phyloP scores from a whole-genome alignment of 306 rosid species.

The Quercus engelmannii region DNA sequence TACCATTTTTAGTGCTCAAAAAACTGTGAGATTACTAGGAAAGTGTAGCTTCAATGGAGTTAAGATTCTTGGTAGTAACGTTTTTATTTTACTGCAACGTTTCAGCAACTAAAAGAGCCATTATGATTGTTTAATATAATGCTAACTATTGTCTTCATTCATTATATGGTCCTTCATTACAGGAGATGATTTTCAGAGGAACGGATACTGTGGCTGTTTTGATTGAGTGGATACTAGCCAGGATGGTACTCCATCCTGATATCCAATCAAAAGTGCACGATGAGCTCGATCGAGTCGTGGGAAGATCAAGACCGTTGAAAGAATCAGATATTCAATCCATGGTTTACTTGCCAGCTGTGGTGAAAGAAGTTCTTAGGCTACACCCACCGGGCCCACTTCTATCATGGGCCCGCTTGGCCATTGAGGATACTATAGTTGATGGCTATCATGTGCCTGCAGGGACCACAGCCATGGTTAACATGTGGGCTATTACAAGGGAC shows the following conservation, averaged over 20 bases:
- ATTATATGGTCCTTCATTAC: no score
- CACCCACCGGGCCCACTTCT: conserved; percentile 97
- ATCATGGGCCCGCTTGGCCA: conserved; percentile 91
- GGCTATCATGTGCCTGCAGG: conserved; percentile 84
- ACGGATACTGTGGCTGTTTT: conserved; percentile 83
- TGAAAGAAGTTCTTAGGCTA: conserved; percentile 79
- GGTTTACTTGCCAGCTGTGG: conserved; percentile 63
- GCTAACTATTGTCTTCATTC: background rate
- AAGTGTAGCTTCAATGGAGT: background rate
- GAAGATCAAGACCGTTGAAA: conserved; percentile 34
- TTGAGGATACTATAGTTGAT: conserved; percentile 60
- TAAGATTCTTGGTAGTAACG: background rate
- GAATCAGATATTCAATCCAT: conserved; percentile 54
- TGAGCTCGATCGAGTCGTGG: conserved; percentile 63
- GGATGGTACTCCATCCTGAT: conserved; percentile 61
- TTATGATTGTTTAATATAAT: background rate
- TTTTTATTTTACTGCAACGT: no score
- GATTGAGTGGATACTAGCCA: conserved; percentile 85
- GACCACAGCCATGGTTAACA: conserved; percentile 85
- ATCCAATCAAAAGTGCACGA: conserved; percentile 55
- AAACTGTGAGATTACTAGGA: background rate
- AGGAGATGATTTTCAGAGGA: conserved; percentile 98
- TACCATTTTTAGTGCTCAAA: background rate
- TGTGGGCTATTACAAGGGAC: conserved; percentile 88
- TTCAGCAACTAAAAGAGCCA: background rate